Evolutionary conservation across 768 basidiomycete genomes (phyloP).

Genomic region (Auricularia sp.): DNA sequence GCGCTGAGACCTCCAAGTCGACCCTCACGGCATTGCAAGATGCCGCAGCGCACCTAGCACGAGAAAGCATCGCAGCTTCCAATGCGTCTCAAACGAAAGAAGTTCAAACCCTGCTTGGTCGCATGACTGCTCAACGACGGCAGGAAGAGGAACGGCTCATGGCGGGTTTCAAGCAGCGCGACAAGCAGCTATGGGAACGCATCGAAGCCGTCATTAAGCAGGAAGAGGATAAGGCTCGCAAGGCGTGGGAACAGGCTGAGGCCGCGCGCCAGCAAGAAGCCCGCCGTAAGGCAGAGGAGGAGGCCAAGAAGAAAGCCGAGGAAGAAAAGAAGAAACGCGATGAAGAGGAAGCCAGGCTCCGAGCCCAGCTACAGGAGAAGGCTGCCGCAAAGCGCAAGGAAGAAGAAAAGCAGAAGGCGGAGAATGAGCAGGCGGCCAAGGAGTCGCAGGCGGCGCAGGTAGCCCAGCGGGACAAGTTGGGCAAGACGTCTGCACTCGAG

Average conservation of each 20-base stretch:
- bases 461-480: slow-evolving; percentile 25
- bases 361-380: slow-evolving; percentile 28
- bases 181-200: slow-evolving; percentile 38
- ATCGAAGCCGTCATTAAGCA: slow-evolving; percentile 52
- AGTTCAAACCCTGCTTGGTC: slow-evolving; percentile 36
- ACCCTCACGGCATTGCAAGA: neutral
- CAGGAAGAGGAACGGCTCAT: slow-evolving; percentile 35
- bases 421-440: slow-evolving; percentile 23
- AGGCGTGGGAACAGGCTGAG: slow-evolving; percentile 23
- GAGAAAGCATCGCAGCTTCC: slow-evolving; percentile 11
- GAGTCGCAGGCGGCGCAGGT: slow-evolving; percentile 12
- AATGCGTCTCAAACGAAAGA: slow-evolving; percentile 44
- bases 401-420: slow-evolving; percentile 32
- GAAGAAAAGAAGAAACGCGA: slow-evolving; percentile 33
- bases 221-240: slow-evolving; percentile 50
- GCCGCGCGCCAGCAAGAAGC: slow-evolving; percentile 37
- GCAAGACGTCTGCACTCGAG: slow-evolving; percentile 43
- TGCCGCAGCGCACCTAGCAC: slow-evolving; percentile 23
- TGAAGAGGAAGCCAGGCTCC: slow-evolving; percentile 34
- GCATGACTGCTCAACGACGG: slow-evolving; percentile 34
- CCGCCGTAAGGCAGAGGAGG: slow-evolving; percentile 31
- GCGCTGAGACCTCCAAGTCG: slow-evolving; percentile 19
- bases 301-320: slow-evolving; percentile 30
- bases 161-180: slow-evolving; percentile 35
- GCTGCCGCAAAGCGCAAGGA: slow-evolving; percentile 32